Base-by-base conservation (phyloP, 2,329 filamentous ascomycete genomes). In the Setomelanomma holmii region DNA sequence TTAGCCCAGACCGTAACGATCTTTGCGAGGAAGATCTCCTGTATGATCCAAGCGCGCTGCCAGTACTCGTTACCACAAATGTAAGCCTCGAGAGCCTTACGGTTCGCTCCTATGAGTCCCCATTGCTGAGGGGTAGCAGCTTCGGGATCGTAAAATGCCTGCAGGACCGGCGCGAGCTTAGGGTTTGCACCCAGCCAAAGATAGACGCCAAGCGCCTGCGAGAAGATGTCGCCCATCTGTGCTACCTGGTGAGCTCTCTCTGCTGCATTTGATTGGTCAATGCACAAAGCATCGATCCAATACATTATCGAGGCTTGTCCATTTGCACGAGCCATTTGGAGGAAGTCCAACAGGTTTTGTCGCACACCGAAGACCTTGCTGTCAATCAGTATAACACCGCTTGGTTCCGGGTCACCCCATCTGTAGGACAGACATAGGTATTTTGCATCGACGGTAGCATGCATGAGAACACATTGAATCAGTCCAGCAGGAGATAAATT, bases 281-380 rank as follows among this genome's bases (percentile, higher is more conserved):
- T 60, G 33, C 56, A 73, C 4, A 74, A 17, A 0, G 58, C 60
- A 44, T 73, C 72, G 4, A 60, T 60, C 71, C 69, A 66, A 10
- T 55, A 42, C 5, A 19, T 40, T 7, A 14, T 30, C 16, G 16
- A 6, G 20, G 33, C 11, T 14, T 24, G n/a, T n/a, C 5, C 17
- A 19, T 39, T 45, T 27, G 10, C 4, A 27, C 20, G 42, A 10
- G 49, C 49, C 11, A 49, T n/a, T 1, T 40, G 1, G 22, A 59
- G 35, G 21, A 56, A 59, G 11, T 49, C 22, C n/a, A 27, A 41
- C n/a, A 59, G 42, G 11, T 59, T 59, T 20, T 42, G 27, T 16
- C 42, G 50, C 1, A 59, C 48, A n/a, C n/a, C 5, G 14, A 51
- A 50, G 2, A 21, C 24, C 8, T 35, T 43, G 12, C 48, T 45